phyloP scores from a whole-genome alignment of 306 rosid species.

The Vicia faba region DNA sequence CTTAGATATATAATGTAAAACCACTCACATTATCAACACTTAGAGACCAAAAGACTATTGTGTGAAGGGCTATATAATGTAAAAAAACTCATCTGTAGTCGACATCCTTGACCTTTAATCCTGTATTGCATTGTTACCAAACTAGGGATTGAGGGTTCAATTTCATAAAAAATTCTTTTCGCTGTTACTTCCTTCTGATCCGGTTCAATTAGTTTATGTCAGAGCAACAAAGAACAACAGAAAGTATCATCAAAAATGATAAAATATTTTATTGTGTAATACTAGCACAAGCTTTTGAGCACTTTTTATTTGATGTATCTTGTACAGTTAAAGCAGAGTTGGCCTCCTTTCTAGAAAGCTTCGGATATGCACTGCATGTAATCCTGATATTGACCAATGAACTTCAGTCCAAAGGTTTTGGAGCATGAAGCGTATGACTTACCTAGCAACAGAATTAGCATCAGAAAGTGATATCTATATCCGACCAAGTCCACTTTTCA shows the following conservation, averaged over 20 bases:
- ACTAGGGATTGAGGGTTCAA: background rate
- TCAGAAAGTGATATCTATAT: conserved; percentile 29
- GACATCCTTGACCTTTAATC: background rate
- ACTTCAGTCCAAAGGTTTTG: background rate
- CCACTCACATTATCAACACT: background rate
- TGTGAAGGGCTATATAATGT: background rate
- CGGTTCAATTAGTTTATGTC: conserved; percentile 3
- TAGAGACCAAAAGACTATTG: too few species aligned
- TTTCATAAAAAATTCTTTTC: background rate
- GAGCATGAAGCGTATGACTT: conserved; percentile 2
- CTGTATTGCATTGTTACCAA: conserved; percentile 9
- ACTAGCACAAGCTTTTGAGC: background rate
- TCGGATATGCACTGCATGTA: background rate
- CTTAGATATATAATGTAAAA: background rate
- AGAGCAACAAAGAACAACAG: background rate
- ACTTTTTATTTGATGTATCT: background rate
- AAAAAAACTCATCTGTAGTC: background rate
- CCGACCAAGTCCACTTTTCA: conserved; percentile 4
- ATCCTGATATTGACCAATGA: conserved; percentile 1
- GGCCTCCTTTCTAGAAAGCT: conserved; percentile 1
- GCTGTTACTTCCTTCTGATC: conserved; percentile 4
- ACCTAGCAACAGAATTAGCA: conserved; percentile 11
- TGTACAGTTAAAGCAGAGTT: conserved; percentile 1
- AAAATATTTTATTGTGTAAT: background rate
- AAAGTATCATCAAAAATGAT: conserved; percentile 3